Base-by-base conservation (phyloP, 75 land plant genomes). In the Cryptomeria japonica region DNA sequence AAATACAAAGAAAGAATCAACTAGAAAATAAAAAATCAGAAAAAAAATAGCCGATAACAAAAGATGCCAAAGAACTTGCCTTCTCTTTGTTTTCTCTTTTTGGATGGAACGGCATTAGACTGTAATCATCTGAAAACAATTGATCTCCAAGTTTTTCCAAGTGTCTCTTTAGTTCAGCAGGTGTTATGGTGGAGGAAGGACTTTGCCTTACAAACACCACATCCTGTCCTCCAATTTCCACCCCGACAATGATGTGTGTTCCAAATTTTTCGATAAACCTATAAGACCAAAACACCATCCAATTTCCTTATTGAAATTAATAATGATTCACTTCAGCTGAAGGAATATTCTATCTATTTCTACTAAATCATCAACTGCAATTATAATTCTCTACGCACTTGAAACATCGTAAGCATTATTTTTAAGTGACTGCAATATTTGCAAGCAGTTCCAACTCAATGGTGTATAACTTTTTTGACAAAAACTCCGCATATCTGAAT, bases 241-340 rank as follows among this genome's bases (percentile, higher is more conserved):
- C 87, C 19, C 93, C 92, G 2, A 91, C 90, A 56, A 96, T 93
- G 64, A 96, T 91, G 84, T 96, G 98, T 49, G 98, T 95, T 36
- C 98, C 98, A 92, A 91, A 96, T 13, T 88, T 89, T 84, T 91
- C 90, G 31, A 96, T 95, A 87, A 96, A 96, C 89, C 98, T 96
- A 92, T 58, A 61, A 16, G 38, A 32, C 38, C n/a, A 36, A 83
- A 51, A 85, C 25, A 85, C 41, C 36, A 55, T 13, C 12, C 73
- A 64, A 34, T 32, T 61, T 85, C 9, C 18, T 22, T 13, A 68
- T 37, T 31, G 16, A 75, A 85, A 68, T 10, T 9, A 61, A 56
- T 42, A 32, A 11, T 84, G 37, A 28, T 14, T 44, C 28, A 13
- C 51, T 46, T 82, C 15, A 44, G 42, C 84, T 44, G 25, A 44